Evolutionary conservation across 495 filamentous ascomycete species (phyloP).

Genomic region (Daldinia vernicosa): DNA sequence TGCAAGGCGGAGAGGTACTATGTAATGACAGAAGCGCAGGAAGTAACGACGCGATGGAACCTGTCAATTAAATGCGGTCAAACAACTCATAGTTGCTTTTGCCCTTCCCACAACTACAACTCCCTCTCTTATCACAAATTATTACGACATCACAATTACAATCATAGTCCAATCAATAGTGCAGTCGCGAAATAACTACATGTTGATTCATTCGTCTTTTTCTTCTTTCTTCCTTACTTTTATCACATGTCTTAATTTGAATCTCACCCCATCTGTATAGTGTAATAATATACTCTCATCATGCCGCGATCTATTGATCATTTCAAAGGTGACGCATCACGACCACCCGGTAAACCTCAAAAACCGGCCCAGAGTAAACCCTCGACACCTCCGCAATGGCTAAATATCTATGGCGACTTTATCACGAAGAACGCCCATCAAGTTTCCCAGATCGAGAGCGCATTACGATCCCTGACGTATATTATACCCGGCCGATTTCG

Average conservation of each 20-base stretch:
- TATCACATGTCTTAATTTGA: constrained; percentile 13
- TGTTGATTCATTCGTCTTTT: constrained; percentile 2
- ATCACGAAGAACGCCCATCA: constrained; percentile 93
- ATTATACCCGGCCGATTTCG: constrained; percentile 95
- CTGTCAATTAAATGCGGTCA: neutral
- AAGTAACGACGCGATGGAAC: constrained; percentile 20
- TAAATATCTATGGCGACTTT: constrained; percentile 86
- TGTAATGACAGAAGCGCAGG: constrained; percentile 10
- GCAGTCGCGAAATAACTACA: constrained; percentile 2
- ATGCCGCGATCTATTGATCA: constrained; percentile 40
- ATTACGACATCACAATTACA: neutral
- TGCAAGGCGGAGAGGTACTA: neutral
- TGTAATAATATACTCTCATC: neutral
- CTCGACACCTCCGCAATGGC: constrained; percentile 74
- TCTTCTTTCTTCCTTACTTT: constrained; percentile 2
- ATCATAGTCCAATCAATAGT: constrained; percentile 6
- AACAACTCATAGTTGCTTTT: neutral
- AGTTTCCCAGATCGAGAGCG: constrained; percentile 92
- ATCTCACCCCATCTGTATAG: constrained; percentile 2
- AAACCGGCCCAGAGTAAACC: constrained; percentile 35
- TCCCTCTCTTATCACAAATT: no score
- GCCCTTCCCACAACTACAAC: constrained; percentile 5
- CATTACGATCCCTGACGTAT: constrained; percentile 89
- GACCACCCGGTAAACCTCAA: constrained; percentile 30
- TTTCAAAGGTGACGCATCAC: constrained; percentile 32